Percentiles rank a stretch among this genome's conserved stretches.
phyloP scores from a whole-genome alignment of 345 rosid species.

The Rhodamnia rubescens region DNA sequence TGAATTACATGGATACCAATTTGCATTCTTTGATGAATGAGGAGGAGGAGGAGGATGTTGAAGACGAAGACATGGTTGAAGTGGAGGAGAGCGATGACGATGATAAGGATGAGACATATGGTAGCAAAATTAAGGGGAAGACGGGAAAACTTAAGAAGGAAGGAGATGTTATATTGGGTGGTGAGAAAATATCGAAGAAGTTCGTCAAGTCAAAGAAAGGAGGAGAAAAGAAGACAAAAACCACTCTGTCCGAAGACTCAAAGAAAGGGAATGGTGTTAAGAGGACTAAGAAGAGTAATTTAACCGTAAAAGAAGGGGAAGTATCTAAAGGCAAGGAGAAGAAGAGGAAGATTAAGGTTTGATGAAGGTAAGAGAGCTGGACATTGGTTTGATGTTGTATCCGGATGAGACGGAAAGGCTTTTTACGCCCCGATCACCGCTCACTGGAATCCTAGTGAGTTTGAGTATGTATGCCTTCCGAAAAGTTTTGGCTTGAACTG shows the following conservation, averaged over 20 bases:
- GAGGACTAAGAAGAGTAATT: background rate
- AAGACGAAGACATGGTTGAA: background rate
- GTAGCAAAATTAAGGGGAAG: background rate
- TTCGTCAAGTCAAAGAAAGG: background rate
- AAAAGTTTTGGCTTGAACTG: background rate
- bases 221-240: background rate
- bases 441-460: background rate
- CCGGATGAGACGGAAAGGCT: background rate
- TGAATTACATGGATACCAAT: background rate
- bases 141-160: background rate
- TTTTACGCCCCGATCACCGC: accelerated
- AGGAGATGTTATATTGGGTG: background rate
- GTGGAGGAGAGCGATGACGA: background rate
- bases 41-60: background rate
- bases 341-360: background rate
- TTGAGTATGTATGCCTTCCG: background rate
- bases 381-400: background rate
- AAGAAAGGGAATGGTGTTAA: background rate
- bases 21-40: background rate
- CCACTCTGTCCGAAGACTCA: background rate
- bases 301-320: background rate
- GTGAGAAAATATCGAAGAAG: background rate
- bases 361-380: background rate
- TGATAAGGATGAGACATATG: background rate
- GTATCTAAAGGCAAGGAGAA: background rate